Evolutionary conservation across 2,329 filamentous ascomycete genomes (phyloP), one percentile per base, ranked within the genome.

Genomic region (Camillea tinctor): DNA sequence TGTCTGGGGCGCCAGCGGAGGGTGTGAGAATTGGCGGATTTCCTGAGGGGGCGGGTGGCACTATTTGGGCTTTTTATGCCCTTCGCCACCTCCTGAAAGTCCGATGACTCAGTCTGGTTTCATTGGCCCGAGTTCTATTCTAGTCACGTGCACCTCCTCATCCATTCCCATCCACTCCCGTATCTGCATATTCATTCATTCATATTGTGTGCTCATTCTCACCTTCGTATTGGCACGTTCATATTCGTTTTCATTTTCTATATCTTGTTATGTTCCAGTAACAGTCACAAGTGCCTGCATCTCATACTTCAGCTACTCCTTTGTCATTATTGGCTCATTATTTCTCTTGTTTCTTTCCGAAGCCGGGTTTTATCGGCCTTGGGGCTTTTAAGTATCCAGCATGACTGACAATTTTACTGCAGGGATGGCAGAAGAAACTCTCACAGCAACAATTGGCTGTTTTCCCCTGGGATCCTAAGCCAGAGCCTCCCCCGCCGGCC

Each of bases 391-490:
- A 17, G 22, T 20, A 4, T 50, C 21, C 26, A 15, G 6, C 13
- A 50, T 58, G 19, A 56, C 64, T 70, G 59, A 68, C 60, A 60
- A n/a, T 20, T 57, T 53, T 24, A n/a, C 50, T 55, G 63, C 73
- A 98, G 93, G 91, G 89, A 79, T 99, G 95, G 95, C 93, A 98
- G 81, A 84, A 88, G 70, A 97, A 96, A 77, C 84, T 99, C 40
- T 90, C 93, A 1, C 87, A 88, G 68, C 87, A 96, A 66, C 87
- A 90, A 66, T 89, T 98, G 63, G 95, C 95, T 61, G 81, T 86
- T 59, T 97, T 98, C 74, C 94, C 95, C 11, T 99, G 95, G 95
- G 95, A 99, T 73, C 94, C 95, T 50, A 88, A 90, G 72, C 89
- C 90, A 54, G 88, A 90, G 56, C 84, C 85, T 73, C 64, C 85